Evolutionary conservation across 495 filamentous ascomycete species (phyloP).

Genomic region (Aspergillus conjunctus): DNA sequence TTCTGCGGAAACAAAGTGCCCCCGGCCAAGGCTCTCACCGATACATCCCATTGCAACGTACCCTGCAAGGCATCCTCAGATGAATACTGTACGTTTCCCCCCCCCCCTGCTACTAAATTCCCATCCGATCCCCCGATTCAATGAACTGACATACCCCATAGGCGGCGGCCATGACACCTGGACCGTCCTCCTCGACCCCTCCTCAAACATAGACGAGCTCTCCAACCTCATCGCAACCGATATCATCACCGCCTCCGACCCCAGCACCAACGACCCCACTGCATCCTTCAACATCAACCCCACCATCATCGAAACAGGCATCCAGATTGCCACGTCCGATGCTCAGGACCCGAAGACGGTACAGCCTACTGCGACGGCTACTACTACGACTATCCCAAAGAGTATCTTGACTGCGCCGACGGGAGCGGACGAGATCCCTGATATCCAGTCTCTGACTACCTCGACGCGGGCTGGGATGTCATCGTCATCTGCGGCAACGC

Average conservation of each 20-base stretch:
- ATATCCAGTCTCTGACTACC: neutral
- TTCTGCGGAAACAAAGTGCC: constrained; percentile 41
- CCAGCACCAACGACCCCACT: constrained; percentile 11
- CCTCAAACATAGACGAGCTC: constrained; percentile 17
- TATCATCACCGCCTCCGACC: constrained; percentile 35
- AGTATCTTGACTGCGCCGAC: constrained; percentile 13
- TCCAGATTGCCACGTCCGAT: constrained; percentile 7
- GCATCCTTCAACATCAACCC: constrained; percentile 24
- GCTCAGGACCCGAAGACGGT: neutral
- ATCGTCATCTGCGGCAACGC: constrained; percentile 4
- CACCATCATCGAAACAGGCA: constrained; percentile 23
- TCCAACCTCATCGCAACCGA: constrained; percentile 21
- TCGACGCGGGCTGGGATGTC: constrained; percentile 2
- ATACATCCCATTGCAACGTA: constrained; percentile 35
- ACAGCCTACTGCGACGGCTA: neutral
- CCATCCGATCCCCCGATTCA: neutral
- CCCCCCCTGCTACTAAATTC: neutral
- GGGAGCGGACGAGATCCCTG: neutral
- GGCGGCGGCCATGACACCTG: constrained; percentile 41
- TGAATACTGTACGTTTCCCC: constrained; percentile 37
- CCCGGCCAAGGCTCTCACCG: constrained; percentile 28
- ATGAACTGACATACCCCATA: constrained; percentile 13
- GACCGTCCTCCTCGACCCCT: constrained; percentile 27
- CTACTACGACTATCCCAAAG: constrained; percentile 5
- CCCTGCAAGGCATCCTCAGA: constrained; percentile 36